Conservation (phyloP, 2,329 filamentous ascomycete genomes). For the Macrophomina pseudophaseolina region DNA sequence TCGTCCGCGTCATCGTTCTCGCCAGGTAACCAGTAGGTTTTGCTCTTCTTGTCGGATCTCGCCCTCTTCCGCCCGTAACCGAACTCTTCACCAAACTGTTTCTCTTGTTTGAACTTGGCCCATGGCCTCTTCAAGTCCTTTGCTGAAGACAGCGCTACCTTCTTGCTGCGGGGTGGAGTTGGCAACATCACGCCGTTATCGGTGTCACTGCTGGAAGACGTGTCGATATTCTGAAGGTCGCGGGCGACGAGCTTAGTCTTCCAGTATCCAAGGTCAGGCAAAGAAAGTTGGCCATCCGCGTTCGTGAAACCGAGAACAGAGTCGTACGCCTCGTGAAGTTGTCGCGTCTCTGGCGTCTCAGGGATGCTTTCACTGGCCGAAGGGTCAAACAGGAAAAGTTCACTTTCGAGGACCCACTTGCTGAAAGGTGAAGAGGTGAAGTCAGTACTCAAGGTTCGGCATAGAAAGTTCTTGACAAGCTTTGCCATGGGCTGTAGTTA, state of each 20-base stretch:
- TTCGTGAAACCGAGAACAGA: background rate
- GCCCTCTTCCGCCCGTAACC: background rate
- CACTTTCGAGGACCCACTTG: background rate
- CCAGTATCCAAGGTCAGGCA: background rate
- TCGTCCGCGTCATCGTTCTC: background rate
- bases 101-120: slow-evolving; percentile 2
- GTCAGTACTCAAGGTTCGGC: background rate
- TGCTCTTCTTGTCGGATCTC: background rate
- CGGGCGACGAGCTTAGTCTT: background rate
- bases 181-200: background rate
- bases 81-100: slow-evolving; percentile 6
- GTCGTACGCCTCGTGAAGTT: background rate
- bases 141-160: background rate
- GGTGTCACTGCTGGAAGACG: background rate
- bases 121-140: background rate
- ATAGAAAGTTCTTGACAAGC: background rate
- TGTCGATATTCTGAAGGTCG: background rate
- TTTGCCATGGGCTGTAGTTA: background rate
- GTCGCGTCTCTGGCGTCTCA: background rate
- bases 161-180: background rate
- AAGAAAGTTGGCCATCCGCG: background rate
- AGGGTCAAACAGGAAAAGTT: background rate
- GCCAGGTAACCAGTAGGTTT: background rate
- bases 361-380: background rate
- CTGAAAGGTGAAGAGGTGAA: background rate